Base-by-base conservation (phyloP, 345 rosid genomes). In the Linum lewisii region DNA sequence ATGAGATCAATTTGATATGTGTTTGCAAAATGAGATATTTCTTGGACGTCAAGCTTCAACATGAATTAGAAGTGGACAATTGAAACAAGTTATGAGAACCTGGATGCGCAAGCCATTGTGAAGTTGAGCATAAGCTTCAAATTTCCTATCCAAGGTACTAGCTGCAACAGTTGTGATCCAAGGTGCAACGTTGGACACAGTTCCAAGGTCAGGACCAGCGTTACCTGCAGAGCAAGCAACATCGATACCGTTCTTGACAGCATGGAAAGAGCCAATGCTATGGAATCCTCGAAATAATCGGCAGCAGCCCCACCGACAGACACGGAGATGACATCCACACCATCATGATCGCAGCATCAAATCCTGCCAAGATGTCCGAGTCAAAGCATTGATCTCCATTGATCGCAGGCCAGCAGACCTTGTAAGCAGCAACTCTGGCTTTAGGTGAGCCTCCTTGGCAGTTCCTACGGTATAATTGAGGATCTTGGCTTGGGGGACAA, bases 371-470 rank as follows among this genome's bases (percentile, higher is more conserved):
- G 2, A 91, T 72, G 59, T 91, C 98, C 0, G 84, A 81, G 63
- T 88, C 88, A n/a, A 74, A 84, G 78, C 98, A 91, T 47, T 72
- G 80, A 18, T 63, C 62, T 10, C 76, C 81, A 5, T 50, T 56
- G 14, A 69, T 64, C 0, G 79, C 82, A 0, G 86, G 86, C 85
- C 88, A 85, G 69, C 98, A 91, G 2, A 85, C 92, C 65, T 86
- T 91, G 82, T 91, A 91, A 8, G 98, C 84, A 5, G 96, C 95
- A 6, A 85, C 92, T 63, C 87, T 74, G 0, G 95, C 95, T 14
- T 67, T 75, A 0, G 98, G 98, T 1, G 96, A 84, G 16, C 96
- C 96, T 9, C 98, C 96, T 70, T 91, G 4, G 90, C 85, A 0
- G 92, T 85, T 42, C 92, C 96, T 15, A 72, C 65, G 23, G 78